phyloP scores from a whole-genome alignment of 1,284 basidiomycete genomes.

The Caloboletus firmus region DNA sequence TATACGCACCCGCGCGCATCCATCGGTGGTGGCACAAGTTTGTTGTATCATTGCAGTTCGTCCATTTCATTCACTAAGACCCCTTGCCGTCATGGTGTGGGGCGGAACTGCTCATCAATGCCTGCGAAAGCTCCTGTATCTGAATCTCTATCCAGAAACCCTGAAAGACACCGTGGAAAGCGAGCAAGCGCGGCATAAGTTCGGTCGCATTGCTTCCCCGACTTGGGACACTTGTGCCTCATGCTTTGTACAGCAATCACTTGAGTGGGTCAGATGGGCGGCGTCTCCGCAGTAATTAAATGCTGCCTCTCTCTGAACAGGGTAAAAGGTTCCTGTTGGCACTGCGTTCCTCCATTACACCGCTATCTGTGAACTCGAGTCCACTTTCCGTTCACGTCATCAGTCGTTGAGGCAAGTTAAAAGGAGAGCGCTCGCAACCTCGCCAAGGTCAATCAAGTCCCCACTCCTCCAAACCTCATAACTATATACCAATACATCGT shows the following conservation, averaged over 20 bases:
- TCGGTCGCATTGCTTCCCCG: background rate
- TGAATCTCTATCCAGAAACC: background rate
- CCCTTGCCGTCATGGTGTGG: too few species aligned
- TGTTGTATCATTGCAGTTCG: background rate
- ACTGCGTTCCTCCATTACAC: background rate
- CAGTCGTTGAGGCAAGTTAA: slow-evolving; percentile 3
- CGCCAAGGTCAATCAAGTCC: background rate
- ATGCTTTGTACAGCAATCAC: background rate
- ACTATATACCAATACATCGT: slow-evolving; percentile 5
- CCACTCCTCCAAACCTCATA: background rate
- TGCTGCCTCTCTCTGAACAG: too few species aligned
- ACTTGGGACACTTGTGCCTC: background rate
- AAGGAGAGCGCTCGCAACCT: background rate
- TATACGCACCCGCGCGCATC: background rate
- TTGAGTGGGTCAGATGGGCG: too few species aligned
- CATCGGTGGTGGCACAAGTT: too few species aligned
- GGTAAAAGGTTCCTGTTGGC: too few species aligned
- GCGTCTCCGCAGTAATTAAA: background rate
- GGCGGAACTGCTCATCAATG: too few species aligned
- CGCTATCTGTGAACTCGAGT: background rate
- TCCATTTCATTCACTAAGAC: background rate
- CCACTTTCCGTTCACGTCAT: background rate
- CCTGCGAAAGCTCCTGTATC: background rate
- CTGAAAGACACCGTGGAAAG: background rate
- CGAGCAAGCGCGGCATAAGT: background rate